phyloP scores from a whole-genome alignment of 306 rosid genomes.

The Acacia confusa region DNA sequence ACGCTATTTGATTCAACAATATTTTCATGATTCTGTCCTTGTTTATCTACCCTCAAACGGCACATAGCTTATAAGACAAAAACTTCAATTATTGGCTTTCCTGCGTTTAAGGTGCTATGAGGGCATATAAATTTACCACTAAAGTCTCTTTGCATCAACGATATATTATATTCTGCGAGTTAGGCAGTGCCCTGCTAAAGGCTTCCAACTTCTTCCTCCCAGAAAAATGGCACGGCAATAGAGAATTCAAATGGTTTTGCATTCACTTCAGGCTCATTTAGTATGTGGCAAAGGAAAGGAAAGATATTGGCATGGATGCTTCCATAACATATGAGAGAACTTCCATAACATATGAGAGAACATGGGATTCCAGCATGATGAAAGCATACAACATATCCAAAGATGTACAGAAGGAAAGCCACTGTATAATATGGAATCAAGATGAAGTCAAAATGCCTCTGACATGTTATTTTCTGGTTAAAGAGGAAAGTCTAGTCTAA shows the following conservation, averaged over 20 bases:
- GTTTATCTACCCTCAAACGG: conserved; percentile 9
- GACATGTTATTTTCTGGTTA: background rate
- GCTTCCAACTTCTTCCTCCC: background rate
- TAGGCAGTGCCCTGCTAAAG: background rate
- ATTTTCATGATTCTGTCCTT: conserved; percentile 18
- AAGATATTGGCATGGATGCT: background rate
- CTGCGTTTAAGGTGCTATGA: background rate
- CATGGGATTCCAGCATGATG: background rate
- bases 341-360: background rate
- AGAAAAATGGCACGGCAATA: background rate
- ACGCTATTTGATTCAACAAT: background rate
- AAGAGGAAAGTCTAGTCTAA: background rate
- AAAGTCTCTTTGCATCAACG: background rate
- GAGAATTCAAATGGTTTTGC: background rate
- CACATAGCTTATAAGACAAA: background rate
- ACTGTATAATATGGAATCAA: background rate
- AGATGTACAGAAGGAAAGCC: background rate
- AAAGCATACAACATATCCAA: background rate
- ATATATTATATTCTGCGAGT: background rate
- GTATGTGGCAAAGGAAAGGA: background rate
- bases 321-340: background rate
- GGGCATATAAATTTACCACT: background rate
- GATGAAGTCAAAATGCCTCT: background rate
- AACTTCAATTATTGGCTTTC: conserved; percentile 15
- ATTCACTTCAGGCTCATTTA: background rate